Evolutionary conservation across 2,329 filamentous ascomycete species (phyloP), one percentile per base, ranked within the genome.

Genomic region (Camillea tinctor): DNA sequence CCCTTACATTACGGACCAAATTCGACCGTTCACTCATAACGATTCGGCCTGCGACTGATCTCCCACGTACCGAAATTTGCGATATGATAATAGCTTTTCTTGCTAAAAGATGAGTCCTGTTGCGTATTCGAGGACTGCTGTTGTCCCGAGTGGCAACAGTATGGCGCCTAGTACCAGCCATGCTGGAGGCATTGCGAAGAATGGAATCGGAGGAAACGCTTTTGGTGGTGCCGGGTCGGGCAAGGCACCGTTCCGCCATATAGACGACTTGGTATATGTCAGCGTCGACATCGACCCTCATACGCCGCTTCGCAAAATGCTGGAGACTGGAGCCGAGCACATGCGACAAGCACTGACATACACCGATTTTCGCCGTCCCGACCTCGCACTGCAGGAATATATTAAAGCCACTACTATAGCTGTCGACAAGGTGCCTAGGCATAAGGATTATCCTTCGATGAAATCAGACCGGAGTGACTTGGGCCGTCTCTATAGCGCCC

Each of bases 371-470:
- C 79, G 84, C 23, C 81, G 87, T 40, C 85, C 88, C 4, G 92
- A 95, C 71, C 75, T 87, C 44, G 93, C 93, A 2, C 89, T 96
- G 58, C 85, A 90, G 65, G 91, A 96, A 62, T 98, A 94, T 71
- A 83, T 98, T 60, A 86, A 89, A 64, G 91, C 93, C 11, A 93
- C 85, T 61, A 88, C 93, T 59, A 89, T 97, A 58, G 84, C 90
- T 15, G 82, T 93, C 55, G 88, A 94, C 58, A 79, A 88, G 50
- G 88, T 98, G 23, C 90, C 91, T 1, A 82, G 81, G 40, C 92
- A 96, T 72, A 86, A 84, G 59, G 91, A 94, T 63, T 96, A 87
- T 73, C 84, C 86, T 24, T 80, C 83, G 55, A 78, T 93, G 60
- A 84, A 86, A 67, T 76, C 76, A 44, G 84, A 87, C 54, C 77